Conservation (phyloP, 2,329 filamentous ascomycete species). For the Purpureocillium lavendulum region DNA sequence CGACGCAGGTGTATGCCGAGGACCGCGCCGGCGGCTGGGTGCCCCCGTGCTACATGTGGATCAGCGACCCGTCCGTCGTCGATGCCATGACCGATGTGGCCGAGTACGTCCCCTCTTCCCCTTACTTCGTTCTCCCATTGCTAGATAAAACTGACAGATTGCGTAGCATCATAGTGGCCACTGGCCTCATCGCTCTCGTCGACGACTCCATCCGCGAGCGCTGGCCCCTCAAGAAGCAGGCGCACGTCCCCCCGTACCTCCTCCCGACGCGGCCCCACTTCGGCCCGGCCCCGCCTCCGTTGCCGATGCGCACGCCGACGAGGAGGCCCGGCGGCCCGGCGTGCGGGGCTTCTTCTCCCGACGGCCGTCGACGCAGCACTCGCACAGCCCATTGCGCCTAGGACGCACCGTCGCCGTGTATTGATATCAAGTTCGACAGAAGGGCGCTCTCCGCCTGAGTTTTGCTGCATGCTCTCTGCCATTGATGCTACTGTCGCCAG, state of each 20-base stretch:
- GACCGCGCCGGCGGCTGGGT: conserved; percentile 79
- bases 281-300: not conserved
- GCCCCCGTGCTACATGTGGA: conserved; percentile 83
- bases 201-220: conserved; percentile 83
- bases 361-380: conserved; percentile 12
- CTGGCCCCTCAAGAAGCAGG: conserved; percentile 41
- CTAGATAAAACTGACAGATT: conserved; percentile 4
- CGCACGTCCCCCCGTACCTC: too few species aligned
- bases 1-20: conserved; percentile 63
- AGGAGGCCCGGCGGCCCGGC: not conserved
- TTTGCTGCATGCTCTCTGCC: too few species aligned
- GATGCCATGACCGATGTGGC: conserved; percentile 69
- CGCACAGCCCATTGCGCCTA: conserved; percentile 26
- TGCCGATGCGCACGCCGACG: conserved; percentile 12
- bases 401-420: conserved; percentile 27
- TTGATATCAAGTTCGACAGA: conserved; percentile 11
- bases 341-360: conserved; percentile 7
- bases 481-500: too few species aligned
- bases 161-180: conserved; percentile 72
- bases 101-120: conserved; percentile 52
- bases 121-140: not conserved
- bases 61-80: conserved; percentile 66
- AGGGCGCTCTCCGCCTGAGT: not conserved
- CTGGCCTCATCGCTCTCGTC: conserved; percentile 80
- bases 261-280: conserved; percentile 1